These are phyloP conservation scores for Ophiostoma quercus DNA, from an alignment of 2,329 filamentous ascomycete genomes.

Conservation along the genomic window DNA sequence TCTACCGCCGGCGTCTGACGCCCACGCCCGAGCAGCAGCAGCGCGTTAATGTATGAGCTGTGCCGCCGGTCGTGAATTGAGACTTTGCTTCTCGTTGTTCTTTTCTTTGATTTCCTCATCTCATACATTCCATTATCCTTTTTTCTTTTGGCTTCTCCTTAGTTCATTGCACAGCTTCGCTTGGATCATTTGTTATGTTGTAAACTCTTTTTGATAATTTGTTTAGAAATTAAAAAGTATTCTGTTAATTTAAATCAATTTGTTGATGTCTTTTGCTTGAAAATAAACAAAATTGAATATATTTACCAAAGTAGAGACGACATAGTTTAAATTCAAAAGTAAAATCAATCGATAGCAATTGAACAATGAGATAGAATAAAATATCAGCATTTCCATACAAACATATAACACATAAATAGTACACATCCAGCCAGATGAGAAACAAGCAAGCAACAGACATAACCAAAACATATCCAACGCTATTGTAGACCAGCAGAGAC, in stretches of 20 bases:
- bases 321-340: too few species aligned
- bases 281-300: too few species aligned
- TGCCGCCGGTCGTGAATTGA: conserved; percentile 24
- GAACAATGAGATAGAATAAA: too few species aligned
- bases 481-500: conserved; percentile 4
- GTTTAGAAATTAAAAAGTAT: not conserved
- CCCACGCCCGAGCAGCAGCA: conserved; percentile 44
- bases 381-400: not conserved
- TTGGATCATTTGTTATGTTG: not conserved
- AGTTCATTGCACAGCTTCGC: not conserved
- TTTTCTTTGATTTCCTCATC: not conserved
- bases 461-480: not conserved
- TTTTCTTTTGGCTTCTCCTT: too few species aligned
- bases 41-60: not conserved
- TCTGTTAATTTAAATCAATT: too few species aligned
- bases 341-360: too few species aligned
- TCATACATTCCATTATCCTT: too few species aligned
- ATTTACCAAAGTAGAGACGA: too few species aligned
- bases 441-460: not conserved
- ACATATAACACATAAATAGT: not conserved
- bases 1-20: conserved; percentile 38
- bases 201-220: not conserved
- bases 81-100: not conserved
- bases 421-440: not conserved
- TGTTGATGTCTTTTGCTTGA: too few species aligned